Base-by-base conservation (phyloP, 2,329 filamentous ascomycete species). In the Boeremia lycopersici region DNA sequence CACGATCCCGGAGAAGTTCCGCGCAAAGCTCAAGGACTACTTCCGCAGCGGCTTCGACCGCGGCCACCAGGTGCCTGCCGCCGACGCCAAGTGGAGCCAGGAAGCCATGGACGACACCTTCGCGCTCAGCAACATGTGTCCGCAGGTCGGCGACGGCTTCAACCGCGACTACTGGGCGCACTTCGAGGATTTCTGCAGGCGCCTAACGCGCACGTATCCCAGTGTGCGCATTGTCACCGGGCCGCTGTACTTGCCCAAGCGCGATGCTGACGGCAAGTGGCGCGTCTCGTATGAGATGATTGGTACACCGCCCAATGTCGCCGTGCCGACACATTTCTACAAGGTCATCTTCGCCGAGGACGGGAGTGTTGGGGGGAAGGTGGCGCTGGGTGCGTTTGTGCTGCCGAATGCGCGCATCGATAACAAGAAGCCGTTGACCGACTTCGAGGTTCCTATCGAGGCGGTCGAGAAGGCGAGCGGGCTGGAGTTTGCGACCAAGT, bases 101-200 rank as follows among this genome's bases (percentile, higher is more conserved):
- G 76, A 84, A 31, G 93, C 95, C 61, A 96, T 99, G 91, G 87
- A 99, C 77, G 91, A 90, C 53, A 99, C 95, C 2, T 99, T 99
- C 72, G 88, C 86, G 70, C 84, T 99, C 51, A 89, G 84, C 72
- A 99, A 99, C 79, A 99, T 99, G 93, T 96, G 93, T 72, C 95
- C 95, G 29, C 95, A 99, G 79, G 95, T 99, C 28, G 95, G 95
- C 63, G 91, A 97, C 73, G 95, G 95, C 55, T 99, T 99, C 83
- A 99, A 99, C 79, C 85, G 95, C 46, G 95, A 99, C 79, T 99
- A 99, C 84, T 99, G 95, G 95, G 90, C 95, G 33, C 95, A 99
- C 76, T 93, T 99, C 64, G 95, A 99, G 79, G 93, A 97, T 72
- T 99, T 98, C 72, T 97, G 93, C 78, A 86, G 95, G 9, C 82